Percentiles rank a stretch among this genome's conserved stretches.
phyloP scores from a whole-genome alignment of 2,329 filamentous ascomycete species.

The Colletotrichum eremochloae region DNA sequence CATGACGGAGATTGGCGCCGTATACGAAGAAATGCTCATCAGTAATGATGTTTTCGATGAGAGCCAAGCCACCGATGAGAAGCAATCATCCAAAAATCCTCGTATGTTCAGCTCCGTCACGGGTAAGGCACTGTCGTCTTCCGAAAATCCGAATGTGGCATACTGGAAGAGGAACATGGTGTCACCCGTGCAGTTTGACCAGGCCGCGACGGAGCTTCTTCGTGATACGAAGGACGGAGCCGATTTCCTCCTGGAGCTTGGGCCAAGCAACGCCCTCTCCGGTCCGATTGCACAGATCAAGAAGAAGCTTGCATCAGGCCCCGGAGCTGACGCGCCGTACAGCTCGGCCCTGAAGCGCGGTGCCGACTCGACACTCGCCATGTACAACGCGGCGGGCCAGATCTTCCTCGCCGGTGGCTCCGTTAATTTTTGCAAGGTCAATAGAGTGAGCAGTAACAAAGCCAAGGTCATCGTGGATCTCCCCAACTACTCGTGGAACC shows the following conservation, averaged over 20 bases:
- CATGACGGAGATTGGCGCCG: slow-evolving; percentile 25
- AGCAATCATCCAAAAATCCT: not conserved
- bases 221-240: slow-evolving; percentile 5
- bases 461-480: slow-evolving; percentile 12
- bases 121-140: not conserved
- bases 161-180: slow-evolving; percentile 39
- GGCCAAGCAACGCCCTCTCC: slow-evolving; percentile 1
- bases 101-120: slow-evolving; percentile 42
- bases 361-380: not conserved
- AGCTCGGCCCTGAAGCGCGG: slow-evolving; percentile 12
- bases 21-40: slow-evolving; percentile 1
- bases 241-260: slow-evolving; percentile 42
- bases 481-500: slow-evolving; percentile 30
- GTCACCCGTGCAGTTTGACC: slow-evolving; percentile 20
- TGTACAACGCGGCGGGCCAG: slow-evolving; percentile 18
- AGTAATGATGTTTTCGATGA: too few species aligned
- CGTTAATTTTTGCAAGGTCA: not conserved
- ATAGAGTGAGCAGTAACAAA: too few species aligned
- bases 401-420: slow-evolving; percentile 5
- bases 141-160: not conserved
- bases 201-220: slow-evolving; percentile 4
- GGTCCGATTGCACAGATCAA: slow-evolving; percentile 42
- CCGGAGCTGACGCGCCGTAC: not conserved
- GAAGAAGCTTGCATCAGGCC: slow-evolving; percentile 22
- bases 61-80: too few species aligned